Conservation (phyloP, 495 filamentous ascomycete species). For the Rhizodiscina lignyota region DNA sequence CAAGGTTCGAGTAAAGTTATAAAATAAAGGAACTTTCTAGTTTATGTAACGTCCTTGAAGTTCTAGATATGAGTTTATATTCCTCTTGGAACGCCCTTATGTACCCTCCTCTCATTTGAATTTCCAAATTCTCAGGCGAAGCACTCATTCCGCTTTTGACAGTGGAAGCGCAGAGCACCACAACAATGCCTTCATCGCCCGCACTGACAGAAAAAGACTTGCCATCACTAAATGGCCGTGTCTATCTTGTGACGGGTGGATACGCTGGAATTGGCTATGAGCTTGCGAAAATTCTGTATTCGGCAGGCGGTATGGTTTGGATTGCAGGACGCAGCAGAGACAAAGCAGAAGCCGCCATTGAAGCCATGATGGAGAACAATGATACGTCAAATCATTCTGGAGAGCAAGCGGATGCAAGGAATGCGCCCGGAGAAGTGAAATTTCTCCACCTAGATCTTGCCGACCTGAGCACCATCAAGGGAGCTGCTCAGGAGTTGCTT, state of each 20-base stretch:
- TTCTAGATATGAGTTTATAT: too few species aligned
- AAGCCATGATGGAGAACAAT: not conserved
- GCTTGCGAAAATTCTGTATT: not conserved
- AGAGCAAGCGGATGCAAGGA: not conserved
- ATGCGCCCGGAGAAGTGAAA: not conserved
- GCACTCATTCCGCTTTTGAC: too few species aligned
- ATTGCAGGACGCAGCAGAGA: not conserved
- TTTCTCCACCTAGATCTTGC: not conserved
- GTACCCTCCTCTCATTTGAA: too few species aligned
- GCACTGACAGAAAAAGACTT: not conserved
- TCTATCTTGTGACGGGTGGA: not conserved
- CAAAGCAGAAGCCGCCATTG: not conserved
- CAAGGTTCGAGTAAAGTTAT: too few species aligned
- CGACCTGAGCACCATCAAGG: not conserved
- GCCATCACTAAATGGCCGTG: not conserved
- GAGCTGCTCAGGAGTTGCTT: not conserved
- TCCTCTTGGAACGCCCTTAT: too few species aligned
- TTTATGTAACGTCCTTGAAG: too few species aligned
- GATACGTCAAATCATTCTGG: not conserved
- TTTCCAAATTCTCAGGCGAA: too few species aligned
- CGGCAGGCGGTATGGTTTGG: not conserved
- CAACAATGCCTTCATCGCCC: not conserved
- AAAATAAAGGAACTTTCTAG: too few species aligned
- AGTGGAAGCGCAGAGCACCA: too few species aligned
- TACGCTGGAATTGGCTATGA: not conserved